phyloP scores from a whole-genome alignment of 164 flowering plant species.

The Buxus sempervirens region DNA sequence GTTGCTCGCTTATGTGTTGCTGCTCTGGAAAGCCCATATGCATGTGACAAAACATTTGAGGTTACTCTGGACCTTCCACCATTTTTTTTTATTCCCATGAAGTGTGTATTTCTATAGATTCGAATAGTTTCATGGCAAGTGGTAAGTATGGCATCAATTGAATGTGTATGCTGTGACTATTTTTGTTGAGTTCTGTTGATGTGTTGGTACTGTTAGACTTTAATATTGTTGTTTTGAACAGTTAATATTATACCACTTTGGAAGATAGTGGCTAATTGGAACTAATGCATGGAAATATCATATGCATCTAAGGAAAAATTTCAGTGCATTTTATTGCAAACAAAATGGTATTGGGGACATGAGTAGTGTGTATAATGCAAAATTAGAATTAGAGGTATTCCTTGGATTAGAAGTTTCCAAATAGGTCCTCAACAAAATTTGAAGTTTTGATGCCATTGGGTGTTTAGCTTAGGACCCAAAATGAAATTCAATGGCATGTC shows the following conservation, averaged over 20 bases:
- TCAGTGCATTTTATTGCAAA: neutral
- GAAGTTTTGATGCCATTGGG: too few species aligned
- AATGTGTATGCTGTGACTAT: too few species aligned
- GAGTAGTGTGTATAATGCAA: too few species aligned
- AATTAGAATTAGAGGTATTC: too few species aligned
- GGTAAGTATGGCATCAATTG: neutral
- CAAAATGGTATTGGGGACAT: too few species aligned
- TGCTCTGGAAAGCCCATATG: constrained; percentile 80
- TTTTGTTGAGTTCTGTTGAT: neutral
- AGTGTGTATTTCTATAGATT: neutral
- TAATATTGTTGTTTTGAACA: neutral
- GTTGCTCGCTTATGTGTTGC: constrained; percentile 88
- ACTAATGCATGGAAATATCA: neutral
- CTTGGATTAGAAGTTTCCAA: too few species aligned
- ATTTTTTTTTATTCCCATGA: neutral
- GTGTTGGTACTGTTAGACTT: neutral
- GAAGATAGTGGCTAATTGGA: neutral
- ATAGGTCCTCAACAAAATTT: too few species aligned
- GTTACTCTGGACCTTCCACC: constrained; percentile 24
- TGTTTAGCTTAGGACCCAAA: too few species aligned
- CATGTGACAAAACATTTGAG: constrained; percentile 95
- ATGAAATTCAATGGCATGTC: too few species aligned
- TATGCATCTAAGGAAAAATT: neutral
- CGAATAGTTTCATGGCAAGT: neutral
- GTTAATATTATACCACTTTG: too few species aligned